A percentile compares a stretch with the other conserved stretches of the same genome.
Evolutionary conservation across 768 basidiomycete species (phyloP).

Genomic region (Hygrophorus russula): DNA sequence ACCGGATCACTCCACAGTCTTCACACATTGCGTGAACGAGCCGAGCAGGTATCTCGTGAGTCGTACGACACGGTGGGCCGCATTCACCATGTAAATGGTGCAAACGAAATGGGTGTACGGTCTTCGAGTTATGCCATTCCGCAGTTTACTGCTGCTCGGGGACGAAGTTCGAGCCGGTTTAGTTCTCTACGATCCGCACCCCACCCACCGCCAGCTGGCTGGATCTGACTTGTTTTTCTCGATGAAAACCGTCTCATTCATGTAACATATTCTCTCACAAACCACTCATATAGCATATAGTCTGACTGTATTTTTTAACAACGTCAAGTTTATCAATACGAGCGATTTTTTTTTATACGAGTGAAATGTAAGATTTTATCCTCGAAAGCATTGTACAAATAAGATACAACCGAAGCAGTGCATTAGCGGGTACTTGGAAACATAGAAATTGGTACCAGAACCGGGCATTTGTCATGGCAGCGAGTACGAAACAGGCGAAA

Average conservation of each 20-base stretch:
- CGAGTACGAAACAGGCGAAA: background rate
- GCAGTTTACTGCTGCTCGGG: constrained; percentile 29
- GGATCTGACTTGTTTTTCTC: constrained; percentile 25
- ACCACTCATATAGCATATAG: no score
- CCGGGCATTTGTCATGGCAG: no score
- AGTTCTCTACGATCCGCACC: constrained; percentile 15
- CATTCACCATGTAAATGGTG: constrained; percentile 1
- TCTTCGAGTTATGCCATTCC: constrained; percentile 21
- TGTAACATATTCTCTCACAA: background rate
- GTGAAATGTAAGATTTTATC: no score
- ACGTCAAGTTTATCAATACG: no score
- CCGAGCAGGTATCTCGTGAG: constrained; percentile 21
- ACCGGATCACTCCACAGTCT: constrained; percentile 45
- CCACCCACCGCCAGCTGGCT: constrained; percentile 31
- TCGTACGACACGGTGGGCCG: constrained; percentile 12
- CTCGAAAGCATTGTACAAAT: no score
- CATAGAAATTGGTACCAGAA: no score
- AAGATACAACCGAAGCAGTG: no score
- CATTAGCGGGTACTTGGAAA: no score
- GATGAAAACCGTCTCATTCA: background rate
- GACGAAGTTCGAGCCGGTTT: constrained; percentile 17
- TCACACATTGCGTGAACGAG: constrained; percentile 47
- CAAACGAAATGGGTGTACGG: background rate
- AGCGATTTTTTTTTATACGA: no score
- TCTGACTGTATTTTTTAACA: no score